Conservation (phyloP, 768 basidiomycete genomes). For the Termitomyces sp. region DNA sequence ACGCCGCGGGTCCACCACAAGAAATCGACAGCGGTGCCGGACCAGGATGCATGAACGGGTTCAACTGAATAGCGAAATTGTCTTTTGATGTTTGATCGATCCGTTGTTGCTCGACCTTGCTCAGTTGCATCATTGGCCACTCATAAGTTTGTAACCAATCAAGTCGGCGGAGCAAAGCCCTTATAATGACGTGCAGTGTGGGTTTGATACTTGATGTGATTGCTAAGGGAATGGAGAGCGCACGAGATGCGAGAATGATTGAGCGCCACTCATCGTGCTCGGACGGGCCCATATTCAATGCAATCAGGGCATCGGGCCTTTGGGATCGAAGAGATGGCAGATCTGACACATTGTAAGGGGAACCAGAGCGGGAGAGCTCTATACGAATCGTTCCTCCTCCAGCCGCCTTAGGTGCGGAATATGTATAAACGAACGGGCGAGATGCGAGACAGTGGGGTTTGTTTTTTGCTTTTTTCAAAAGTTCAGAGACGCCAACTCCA, state of each 20-base stretch:
- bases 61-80: conserved; percentile 8
- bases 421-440: conserved; percentile 24
- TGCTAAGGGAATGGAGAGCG: conserved; percentile 24
- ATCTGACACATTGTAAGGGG: conserved; percentile 12
- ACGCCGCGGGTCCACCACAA: conserved; percentile 9
- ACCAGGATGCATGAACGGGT: conserved; percentile 21
- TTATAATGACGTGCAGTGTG: not conserved
- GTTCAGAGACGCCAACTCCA: conserved; percentile 28
- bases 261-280: conserved; percentile 31
- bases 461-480: conserved; percentile 28
- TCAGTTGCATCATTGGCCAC: conserved; percentile 1
- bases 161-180: not conserved
- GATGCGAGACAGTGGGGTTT: conserved; percentile 24
- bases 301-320: conserved; percentile 40
- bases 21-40: conserved; percentile 2
- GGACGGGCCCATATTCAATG: conserved; percentile 35
- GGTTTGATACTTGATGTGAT: conserved; percentile 10
- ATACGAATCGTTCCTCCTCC: conserved; percentile 38
- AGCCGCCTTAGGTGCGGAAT: conserved; percentile 31
- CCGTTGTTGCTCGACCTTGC: not conserved
- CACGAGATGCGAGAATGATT: conserved; percentile 27
- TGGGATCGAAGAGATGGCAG: not conserved
- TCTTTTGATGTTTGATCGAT: not conserved
- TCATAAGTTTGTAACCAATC: not conserved
- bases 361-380: conserved; percentile 21